phyloP scores from a whole-genome alignment of 257 asterid genomes.

The Solanum dulcamara region DNA sequence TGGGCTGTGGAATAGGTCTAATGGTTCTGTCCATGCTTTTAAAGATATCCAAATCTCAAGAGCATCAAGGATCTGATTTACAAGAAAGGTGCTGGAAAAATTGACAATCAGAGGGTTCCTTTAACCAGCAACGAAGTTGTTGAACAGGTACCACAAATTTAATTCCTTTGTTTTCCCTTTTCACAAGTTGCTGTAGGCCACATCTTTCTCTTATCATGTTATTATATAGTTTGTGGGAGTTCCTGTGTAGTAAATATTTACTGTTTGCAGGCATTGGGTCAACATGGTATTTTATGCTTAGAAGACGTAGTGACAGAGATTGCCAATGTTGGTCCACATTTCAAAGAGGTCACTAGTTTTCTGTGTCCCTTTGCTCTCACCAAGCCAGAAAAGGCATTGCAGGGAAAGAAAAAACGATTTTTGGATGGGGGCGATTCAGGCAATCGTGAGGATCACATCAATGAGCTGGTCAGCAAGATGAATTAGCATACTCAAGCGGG shows the following conservation, averaged over 20 bases:
- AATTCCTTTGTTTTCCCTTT: background rate
- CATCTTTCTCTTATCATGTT: background rate
- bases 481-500: conserved; percentile 31
- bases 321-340: conserved; percentile 50
- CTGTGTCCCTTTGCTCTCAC: conserved; percentile 66
- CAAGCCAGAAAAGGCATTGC: conserved; percentile 71
- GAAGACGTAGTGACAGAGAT: conserved; percentile 83
- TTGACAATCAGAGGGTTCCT: conserved; percentile 55
- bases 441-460: conserved; percentile 54
- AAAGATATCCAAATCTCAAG: conserved; percentile 75
- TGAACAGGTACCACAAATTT: conserved; percentile 46
- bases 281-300: conserved; percentile 60
- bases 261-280: conserved; percentile 51
- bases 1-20: background rate
- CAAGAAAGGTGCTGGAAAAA: conserved; percentile 76
- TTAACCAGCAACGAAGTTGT: conserved; percentile 73
- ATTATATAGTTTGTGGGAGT: background rate
- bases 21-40: background rate
- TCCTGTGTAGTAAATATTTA: background rate
- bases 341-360: conserved; percentile 46
- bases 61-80: conserved; percentile 81
- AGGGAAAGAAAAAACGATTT: conserved; percentile 62
- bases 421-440: conserved; percentile 93
- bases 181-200: background rate
- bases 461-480: conserved; percentile 68